Percentiles rank a stretch among this genome's conserved stretches.
These are phyloP conservation scores for Ogataea nakhonphanomensis DNA, from an alignment of 805 yeast genomes.

Conservation along the genomic window DNA sequence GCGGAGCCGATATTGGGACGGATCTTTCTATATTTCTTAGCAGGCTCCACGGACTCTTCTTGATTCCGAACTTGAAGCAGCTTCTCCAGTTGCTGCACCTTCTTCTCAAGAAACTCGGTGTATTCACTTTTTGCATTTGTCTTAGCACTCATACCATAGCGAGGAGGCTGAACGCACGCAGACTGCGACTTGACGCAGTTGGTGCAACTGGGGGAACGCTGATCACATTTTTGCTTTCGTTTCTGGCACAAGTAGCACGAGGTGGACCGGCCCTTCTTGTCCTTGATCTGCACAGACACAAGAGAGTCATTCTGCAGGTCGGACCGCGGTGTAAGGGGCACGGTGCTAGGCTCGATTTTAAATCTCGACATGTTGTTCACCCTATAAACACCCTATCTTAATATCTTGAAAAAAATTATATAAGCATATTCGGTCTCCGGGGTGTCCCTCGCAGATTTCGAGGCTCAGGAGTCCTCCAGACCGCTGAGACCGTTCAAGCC, in stretches of 20 bases:
- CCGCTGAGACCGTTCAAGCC: conserved; percentile 39
- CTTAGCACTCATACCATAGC: conserved; percentile 41
- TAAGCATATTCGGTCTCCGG: conserved; percentile 8
- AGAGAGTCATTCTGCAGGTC: conserved; percentile 1
- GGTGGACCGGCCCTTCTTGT: conserved; percentile 54
- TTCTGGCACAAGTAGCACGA: conserved; percentile 56
- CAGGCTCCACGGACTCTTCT: conserved; percentile 8
- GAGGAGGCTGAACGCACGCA: conserved; percentile 60
- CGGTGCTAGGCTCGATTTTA: not conserved
- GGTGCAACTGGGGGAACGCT: conserved; percentile 59
- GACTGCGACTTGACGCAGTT: conserved; percentile 63
- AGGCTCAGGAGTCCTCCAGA: conserved; percentile 17
- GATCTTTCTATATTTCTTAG: conserved; percentile 30
- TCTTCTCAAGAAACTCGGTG: conserved; percentile 53
- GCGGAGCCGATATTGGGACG: conserved; percentile 16
- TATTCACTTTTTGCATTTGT: conserved; percentile 52
- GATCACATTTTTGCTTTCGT: conserved; percentile 64
- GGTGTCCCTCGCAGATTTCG: conserved; percentile 1
- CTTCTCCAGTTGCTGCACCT: conserved; percentile 49
- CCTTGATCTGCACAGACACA: conserved; percentile 19
- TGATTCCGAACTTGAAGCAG: conserved; percentile 33
- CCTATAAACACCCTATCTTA: conserved; percentile 9
- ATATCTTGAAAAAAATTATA: conserved; percentile 7
- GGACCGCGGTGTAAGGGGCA: not conserved
- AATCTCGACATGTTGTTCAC: conserved; percentile 1